Evolutionary conservation across 1,284 basidiomycete species (phyloP).

Genomic region (Veloboletus limbatus): DNA sequence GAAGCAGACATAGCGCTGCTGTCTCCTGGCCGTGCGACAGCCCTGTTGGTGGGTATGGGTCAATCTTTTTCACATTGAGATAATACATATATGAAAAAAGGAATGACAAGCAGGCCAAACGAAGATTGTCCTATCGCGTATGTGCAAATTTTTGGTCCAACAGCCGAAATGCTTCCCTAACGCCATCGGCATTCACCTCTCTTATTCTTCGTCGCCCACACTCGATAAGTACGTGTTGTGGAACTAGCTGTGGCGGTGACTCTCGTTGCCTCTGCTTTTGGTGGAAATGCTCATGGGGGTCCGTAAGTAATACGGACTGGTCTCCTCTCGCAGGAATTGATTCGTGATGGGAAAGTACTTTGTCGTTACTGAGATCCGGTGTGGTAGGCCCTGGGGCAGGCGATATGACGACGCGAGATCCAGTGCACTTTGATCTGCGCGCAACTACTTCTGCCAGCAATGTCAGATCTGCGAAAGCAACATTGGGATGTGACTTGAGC

Average conservation of each 20-base stretch:
- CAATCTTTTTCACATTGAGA: not conserved
- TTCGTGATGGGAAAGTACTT: slow-evolving; percentile 16
- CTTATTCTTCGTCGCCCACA: slow-evolving; percentile 62
- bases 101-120: not conserved
- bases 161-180: slow-evolving; percentile 74
- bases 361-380: slow-evolving; percentile 37
- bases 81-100: slow-evolving; percentile 7
- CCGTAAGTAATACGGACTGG: slow-evolving; percentile 45
- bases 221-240: slow-evolving; percentile 56
- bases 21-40: not conserved
- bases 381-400: slow-evolving; percentile 52
- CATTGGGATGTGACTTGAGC: slow-evolving; percentile 86
- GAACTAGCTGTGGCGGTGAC: slow-evolving; percentile 52
- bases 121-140: slow-evolving; percentile 20
- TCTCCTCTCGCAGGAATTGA: slow-evolving; percentile 17
- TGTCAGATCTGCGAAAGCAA: slow-evolving; percentile 75
- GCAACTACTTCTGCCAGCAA: slow-evolving; percentile 87
- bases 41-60: not conserved
- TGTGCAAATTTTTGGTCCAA: slow-evolving; percentile 68
- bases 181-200: slow-evolving; percentile 75
- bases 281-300: slow-evolving; percentile 53
- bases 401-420: slow-evolving; percentile 65
- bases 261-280: slow-evolving; percentile 42
- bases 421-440: slow-evolving; percentile 73
- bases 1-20: slow-evolving; percentile 10